phyloP scores from a whole-genome alignment of 176 grass and related monocot species.

The Poa pratensis region DNA sequence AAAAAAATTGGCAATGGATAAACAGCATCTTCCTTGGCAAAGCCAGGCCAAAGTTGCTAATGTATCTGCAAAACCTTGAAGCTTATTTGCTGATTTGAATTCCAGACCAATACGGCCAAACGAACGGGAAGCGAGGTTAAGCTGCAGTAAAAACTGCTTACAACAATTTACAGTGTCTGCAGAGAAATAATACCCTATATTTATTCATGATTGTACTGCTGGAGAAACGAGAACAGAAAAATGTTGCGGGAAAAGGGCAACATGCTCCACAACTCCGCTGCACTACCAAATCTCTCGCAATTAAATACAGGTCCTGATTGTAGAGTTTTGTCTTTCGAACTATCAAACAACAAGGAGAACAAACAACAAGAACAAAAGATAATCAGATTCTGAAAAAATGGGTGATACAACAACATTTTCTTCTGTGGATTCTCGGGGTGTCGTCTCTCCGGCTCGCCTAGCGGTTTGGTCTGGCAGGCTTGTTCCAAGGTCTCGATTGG shows the following conservation, averaged over 20 bases:
- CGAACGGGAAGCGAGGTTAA: not conserved
- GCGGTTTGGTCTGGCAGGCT: slow-evolving; percentile 43
- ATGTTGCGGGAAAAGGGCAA: not conserved
- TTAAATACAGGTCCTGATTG: slow-evolving; percentile 6
- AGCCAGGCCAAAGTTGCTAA: too few relatives aligned
- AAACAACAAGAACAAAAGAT: too few relatives aligned
- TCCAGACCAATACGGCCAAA: too few relatives aligned
- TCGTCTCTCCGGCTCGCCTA: slow-evolving; percentile 34
- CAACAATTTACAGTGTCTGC: not conserved
- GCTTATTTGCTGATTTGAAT: too few relatives aligned
- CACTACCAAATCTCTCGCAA: not conserved
- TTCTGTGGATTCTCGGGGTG: not conserved
- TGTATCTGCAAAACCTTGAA: too few relatives aligned
- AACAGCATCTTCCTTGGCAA: not conserved
- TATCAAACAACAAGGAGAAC: too few relatives aligned
- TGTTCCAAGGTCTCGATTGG: slow-evolving; percentile 42
- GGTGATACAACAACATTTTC: too few relatives aligned
- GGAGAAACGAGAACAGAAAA: slow-evolving; percentile 3
- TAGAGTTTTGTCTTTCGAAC: not conserved
- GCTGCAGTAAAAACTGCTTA: not conserved
- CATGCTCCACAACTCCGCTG: not conserved
- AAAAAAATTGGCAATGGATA: too few relatives aligned
- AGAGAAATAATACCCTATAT: not conserved
- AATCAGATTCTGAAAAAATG: too few relatives aligned
- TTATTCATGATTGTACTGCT: not conserved